phyloP scores from a whole-genome alignment of 331 rosid species.

The Pyrus hybrid region DNA sequence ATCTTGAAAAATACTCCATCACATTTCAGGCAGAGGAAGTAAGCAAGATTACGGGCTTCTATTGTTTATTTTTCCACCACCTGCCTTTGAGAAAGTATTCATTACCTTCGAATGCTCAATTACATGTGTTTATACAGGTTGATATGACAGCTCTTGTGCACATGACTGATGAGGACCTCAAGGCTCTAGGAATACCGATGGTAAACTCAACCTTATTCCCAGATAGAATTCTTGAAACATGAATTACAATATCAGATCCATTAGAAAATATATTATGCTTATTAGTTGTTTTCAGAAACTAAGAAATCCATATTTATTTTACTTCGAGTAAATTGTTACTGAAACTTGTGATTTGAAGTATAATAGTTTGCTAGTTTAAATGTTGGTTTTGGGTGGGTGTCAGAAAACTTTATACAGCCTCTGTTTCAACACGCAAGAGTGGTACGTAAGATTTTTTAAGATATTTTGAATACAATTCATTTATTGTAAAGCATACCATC shows the following conservation, averaged over 20 bases:
- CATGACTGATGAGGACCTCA: slow-evolving; percentile 95
- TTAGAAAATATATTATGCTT: neutral
- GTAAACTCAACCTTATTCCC: slow-evolving; percentile 26
- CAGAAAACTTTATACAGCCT: neutral
- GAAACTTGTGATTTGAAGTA: neutral
- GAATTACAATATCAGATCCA: neutral
- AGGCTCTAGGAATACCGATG: slow-evolving; percentile 96
- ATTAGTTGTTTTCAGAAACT: neutral
- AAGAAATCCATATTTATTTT: neutral
- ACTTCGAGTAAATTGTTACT: neutral
- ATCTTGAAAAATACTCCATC: slow-evolving; percentile 87
- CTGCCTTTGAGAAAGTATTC: neutral
- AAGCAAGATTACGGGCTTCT: slow-evolving; percentile 12
- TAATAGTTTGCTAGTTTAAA: neutral
- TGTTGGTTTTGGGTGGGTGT: neutral
- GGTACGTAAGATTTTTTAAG: neutral
- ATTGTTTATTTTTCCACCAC: neutral
- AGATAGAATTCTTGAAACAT: neutral
- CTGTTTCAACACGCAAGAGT: slow-evolving; percentile 2
- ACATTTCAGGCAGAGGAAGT: slow-evolving; percentile 98
- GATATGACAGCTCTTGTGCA: slow-evolving; percentile 94
- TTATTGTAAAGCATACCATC: neutral
- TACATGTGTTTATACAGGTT: slow-evolving; percentile 43
- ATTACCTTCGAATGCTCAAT: neutral
- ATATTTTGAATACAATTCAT: neutral